Percentiles rank a stretch among this genome's conserved stretches.
phyloP scores from a whole-genome alignment of 305 asterid species.

The Solanum chacoense region DNA sequence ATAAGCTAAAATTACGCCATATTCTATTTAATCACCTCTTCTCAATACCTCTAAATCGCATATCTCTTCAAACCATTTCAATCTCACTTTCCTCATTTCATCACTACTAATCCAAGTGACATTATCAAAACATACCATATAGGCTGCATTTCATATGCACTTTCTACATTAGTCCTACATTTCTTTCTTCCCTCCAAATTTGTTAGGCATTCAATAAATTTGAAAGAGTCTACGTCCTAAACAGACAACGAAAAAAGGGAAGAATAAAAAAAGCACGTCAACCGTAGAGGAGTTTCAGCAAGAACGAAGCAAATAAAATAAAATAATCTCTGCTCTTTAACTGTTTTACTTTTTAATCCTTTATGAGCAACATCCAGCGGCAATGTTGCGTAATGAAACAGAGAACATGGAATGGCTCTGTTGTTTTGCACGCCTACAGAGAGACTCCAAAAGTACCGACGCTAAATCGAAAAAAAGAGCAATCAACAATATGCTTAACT shows the following conservation, averaged over 20 bases:
- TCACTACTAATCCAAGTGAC: not conserved
- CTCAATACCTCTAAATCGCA: not conserved
- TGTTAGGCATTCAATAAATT: not conserved
- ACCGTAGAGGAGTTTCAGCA: not conserved
- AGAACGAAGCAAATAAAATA: not conserved
- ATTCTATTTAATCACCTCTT: not conserved
- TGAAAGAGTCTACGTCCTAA: not conserved
- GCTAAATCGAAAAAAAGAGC: not conserved
- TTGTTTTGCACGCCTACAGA: too few relatives aligned
- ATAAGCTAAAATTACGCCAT: not conserved
- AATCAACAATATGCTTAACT: not conserved
- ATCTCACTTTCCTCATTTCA: not conserved
- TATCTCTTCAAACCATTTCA: not conserved
- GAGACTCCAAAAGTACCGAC: too few relatives aligned
- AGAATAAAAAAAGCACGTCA: not conserved
- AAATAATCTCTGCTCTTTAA: not conserved
- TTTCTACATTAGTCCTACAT: not conserved
- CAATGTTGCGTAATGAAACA: not conserved
- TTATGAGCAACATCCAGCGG: too few relatives aligned
- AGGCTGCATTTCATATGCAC: not conserved
- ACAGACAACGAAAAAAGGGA: not conserved
- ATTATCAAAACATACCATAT: not conserved
- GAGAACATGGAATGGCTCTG: too few relatives aligned
- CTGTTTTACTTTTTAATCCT: not conserved
- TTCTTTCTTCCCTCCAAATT: not conserved